A percentile compares a stretch with the other conserved stretches of the same genome.
Evolutionary conservation across 495 filamentous ascomycete species (phyloP).

Genomic region (Neurospora pannonica): DNA sequence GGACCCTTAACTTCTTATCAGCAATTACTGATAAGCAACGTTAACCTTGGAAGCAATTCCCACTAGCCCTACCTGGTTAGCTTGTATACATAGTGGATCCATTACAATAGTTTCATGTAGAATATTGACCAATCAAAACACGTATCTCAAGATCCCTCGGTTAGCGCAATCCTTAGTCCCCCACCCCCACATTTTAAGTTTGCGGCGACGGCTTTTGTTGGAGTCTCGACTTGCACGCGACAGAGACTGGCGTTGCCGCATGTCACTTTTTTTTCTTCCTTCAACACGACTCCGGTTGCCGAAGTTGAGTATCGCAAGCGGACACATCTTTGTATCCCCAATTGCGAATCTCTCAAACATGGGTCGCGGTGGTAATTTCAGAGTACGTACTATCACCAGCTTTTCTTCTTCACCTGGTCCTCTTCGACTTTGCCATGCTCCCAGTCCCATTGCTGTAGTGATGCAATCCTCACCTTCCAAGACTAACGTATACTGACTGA

Average conservation of each 20-base stretch:
- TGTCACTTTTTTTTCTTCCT: slow-evolving; percentile 4
- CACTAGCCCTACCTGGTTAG: neutral
- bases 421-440: neutral
- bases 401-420: neutral
- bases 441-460: neutral
- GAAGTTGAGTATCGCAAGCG: slow-evolving; percentile 1
- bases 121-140: neutral
- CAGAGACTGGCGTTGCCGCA: slow-evolving; percentile 3
- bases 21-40: neutral
- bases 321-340: neutral
- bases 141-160: neutral
- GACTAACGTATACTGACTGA: neutral
- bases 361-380: slow-evolving; percentile 7
- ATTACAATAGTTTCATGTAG: neutral
- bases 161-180: neutral
- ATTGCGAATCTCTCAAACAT: slow-evolving; percentile 3
- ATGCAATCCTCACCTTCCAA: neutral
- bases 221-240: slow-evolving; percentile 7
- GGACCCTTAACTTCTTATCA: neutral
- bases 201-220: slow-evolving; percentile 6
- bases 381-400: slow-evolving; percentile 4
- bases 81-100: neutral
- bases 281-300: slow-evolving; percentile 11
- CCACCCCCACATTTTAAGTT: slow-evolving; percentile 14
- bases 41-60: neutral